Base-by-base conservation (phyloP, 176 grass and related monocot species). In the Eragrostis nindensis region DNA sequence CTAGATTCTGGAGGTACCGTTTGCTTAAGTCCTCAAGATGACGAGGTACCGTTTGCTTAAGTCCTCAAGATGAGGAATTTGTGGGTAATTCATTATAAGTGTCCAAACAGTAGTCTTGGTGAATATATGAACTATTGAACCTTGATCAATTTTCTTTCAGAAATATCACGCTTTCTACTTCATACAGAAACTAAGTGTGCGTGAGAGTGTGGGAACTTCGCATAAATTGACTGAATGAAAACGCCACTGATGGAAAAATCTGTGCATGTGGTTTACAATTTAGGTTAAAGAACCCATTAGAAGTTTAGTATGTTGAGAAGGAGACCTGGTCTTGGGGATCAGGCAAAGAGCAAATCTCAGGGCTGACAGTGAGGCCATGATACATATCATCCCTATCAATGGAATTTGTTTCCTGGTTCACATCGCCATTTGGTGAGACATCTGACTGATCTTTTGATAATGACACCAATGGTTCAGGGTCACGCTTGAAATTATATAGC, bases 291-390 rank as follows among this genome's bases (percentile, higher is more conserved):
- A 64, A 83, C 38, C 30, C 71, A 16, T 11, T 79, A 32, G 13
- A 42, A 42, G 11, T 61, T 46, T 63, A 52, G 19, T 46, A 25
- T 46, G 80, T 43, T 56, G 47, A 82, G 27, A 91, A 76, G 46
- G 68, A 60, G 88, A 99, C 96, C 88, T 93, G 90, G 70, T 95
- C 96, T 91, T 93, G 79, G n/a, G 92, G 90, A 91, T 99, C 96
- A 90, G 96, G 84, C 50, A 95, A 83, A 69, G 89, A 95, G 80
- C 91, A 84, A 57, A 95, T 54, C 49, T 95, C 92, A 62, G 86
- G 61, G 76, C 90, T 94, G 48, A 93, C 61, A 61, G 86, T 81
- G 22, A 95, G 21, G 24, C 85, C 84, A 88, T 73, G 46, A 84
- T 91, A 86, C 71, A 92, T 74, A 74, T 90, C 73, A 91, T 86